Evolutionary conservation across 106 monocot genomes (phyloP), one percentile per base, ranked within the genome.

Genomic region (Allium fistulosum): DNA sequence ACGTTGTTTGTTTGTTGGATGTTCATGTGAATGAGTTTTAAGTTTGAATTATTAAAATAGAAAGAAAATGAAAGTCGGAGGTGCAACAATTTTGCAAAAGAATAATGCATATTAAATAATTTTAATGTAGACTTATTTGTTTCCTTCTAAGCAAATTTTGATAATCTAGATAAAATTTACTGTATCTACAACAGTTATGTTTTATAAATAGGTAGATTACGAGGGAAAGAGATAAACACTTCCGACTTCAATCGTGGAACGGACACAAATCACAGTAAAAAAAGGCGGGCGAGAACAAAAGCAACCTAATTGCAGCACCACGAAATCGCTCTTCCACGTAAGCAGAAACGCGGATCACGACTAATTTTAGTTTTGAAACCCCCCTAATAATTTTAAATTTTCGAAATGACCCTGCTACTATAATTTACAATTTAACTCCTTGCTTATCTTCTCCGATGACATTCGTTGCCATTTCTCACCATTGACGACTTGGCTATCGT

Each of bases 371-470:
- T 48, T 65, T 49, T 65, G 65, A 6, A 9, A 65, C 0, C n/a
- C 49, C 65, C 49, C 18, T 22, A 10, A 48, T 14, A 17, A 16
- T 65, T 66, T 51, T 2, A 10, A 66, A 66, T 7, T 66, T 66
- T 10, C 50, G 15, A 4, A 50, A 9, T 10, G 4, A 4, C 10
- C 17, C 18, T n/a, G 9, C 17, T 26, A 10, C 27, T 67, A 67
- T 17, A 18, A 67, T 11, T 26, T 9, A 16, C 22, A 1, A 6
- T n/a, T 9, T 11, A 2, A 15, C 6, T 37, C 9, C 4, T 15
- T 53, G 26, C 7, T 52, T 26, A 5, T 52, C 52, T 67, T 53
- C 67, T 67, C 67, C 51, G 67, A 67, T 67, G 67, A 67, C 67
- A 27, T 13, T 7, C 52, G 67, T 67, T 51, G 67, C 67, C 67